Base-by-base conservation (phyloP, 129 eudicot species). In the Arctium minus region DNA sequence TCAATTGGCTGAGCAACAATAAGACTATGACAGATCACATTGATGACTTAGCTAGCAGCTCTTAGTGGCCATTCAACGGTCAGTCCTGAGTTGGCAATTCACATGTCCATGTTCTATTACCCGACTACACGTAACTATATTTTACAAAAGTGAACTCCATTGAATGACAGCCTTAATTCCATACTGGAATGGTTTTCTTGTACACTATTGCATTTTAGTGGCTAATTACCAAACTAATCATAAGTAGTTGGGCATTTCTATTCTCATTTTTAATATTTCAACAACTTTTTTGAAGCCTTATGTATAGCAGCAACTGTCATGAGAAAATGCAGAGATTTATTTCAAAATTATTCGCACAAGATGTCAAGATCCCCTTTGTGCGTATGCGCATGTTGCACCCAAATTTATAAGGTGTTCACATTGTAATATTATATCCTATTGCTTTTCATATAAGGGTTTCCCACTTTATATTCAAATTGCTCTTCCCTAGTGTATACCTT, bases 111-210 rank as follows among this genome's bases (percentile, higher is more conserved):
- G 67, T 76, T 62, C 70, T 32, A 76, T 33, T 4, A 29, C 70
- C 46, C 44, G 8, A 76, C 17, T 4, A 29, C 70, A 32, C 44
- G 8, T 32, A 76, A 50, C 44, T 22, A 15, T 50, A 76, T 50
- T 76, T 33, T 15, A 53, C 65, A 53, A 53, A 53, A 4, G 6
- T 15, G 65, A 53, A 48, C 8, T 76, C 42, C 79, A 48, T 33
- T 53, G 22, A 76, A 17, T 60, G 67, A 56, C 48, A 56, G 71
- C 48, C 48, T 76, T 32, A 33, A 56, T 56, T 76, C 80, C 80
- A 17, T 17, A 76, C 71, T 76, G 33, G 67, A 76, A 60, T 31
- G 48, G 10, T 53, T 8, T 31, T 56, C 64, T 76, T 76, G 48
- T 32, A 32, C 36, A 75, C 27, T 75, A 33, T 46, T 44, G 27